Evolutionary conservation across 148 eudicot genomes (phyloP), one percentile per base, ranked within the genome.

Genomic region (Chenopodium album): DNA sequence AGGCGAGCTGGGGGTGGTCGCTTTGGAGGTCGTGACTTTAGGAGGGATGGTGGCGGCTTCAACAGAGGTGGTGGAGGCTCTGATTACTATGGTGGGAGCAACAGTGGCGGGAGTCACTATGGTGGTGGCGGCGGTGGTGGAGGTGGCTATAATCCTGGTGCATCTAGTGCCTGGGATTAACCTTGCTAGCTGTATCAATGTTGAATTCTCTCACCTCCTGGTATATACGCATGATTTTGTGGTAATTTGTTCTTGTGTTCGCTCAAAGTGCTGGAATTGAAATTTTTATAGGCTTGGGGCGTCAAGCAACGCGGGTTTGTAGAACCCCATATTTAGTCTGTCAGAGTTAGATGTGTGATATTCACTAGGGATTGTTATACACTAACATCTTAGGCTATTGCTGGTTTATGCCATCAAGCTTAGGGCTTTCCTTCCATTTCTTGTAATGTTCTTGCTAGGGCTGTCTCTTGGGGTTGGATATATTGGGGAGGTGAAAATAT

Each of bases 161-260:
- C 71, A 10, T 80, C 81, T 73, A 94, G 94, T 78, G 98, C 98
- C 65, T 94, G 95, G 98, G 98, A 94, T 86, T 93, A 89, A 76
- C 63, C 37, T 12, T 4, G 71, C 82, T 46, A 73, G 31, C 46
- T 62, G 14, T 54, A 19, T 68, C 65, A 46, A 41, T 44, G 76
- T 68, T 9, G 70, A 59, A 56, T 67, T 77, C 69, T 41, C 72
- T 74, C 87, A 81, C 87, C 84, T 85, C 87, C 84, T 85, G 87
- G 87, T 85, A 85, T 85, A 83, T 85, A 82, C 76, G 77, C 77
- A 78, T 73, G 72, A 81, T 81, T 84, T 84, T 84, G 81, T 80
- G 81, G 78, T 81, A 84, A 65, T 64, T 84, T 84, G 78, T 84
- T 75, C 50, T 67, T 76, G 76, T 77, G 77, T 84, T 50, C 22